Evolutionary conservation across 2,329 filamentous ascomycete species (phyloP).

Genomic region (Sphaerulina musiva): DNA sequence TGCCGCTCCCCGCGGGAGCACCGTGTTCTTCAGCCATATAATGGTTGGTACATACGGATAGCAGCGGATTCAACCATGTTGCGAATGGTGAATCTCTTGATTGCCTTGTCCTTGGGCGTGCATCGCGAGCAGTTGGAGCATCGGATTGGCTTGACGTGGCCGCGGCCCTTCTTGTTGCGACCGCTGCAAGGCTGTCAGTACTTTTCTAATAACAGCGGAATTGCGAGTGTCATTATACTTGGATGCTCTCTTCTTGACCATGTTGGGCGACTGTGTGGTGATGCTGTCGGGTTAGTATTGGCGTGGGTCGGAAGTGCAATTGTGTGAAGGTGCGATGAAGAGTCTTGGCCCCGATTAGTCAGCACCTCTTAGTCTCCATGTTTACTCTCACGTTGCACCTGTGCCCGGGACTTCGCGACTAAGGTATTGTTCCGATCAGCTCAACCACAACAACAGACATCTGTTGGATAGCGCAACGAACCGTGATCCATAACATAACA

Average conservation of each 20-base stretch:
- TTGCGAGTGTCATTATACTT: constrained; percentile 50
- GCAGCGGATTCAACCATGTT: constrained; percentile 99
- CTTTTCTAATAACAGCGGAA: constrained; percentile 9
- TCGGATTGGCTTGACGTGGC: constrained; percentile 97
- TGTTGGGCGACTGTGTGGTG: constrained; percentile 45
- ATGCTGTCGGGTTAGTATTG: constrained; percentile 16
- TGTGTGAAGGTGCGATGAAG: background rate
- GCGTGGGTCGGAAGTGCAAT: background rate
- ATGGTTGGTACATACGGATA: constrained; percentile 70
- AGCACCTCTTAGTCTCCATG: background rate
- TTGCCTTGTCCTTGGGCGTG: constrained; percentile 99
- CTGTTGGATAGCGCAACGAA: background rate
- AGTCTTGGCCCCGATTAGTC: background rate
- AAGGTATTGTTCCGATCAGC: background rate
- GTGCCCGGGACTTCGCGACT: background rate
- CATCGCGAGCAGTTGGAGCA: constrained; percentile 76
- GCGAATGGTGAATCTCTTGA: constrained; percentile 99
- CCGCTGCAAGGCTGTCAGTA: constrained; percentile 56
- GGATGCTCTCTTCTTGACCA: constrained; percentile 71
- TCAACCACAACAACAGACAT: background rate
- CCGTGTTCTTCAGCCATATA: constrained; percentile 9
- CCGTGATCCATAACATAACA: background rate
- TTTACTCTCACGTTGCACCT: background rate
- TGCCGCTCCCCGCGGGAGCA: constrained; percentile 11
- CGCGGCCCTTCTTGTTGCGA: constrained; percentile 99